Evolutionary conservation across 805 yeast genomes (phyloP).

Genomic region (Nakazawaea holstii): DNA sequence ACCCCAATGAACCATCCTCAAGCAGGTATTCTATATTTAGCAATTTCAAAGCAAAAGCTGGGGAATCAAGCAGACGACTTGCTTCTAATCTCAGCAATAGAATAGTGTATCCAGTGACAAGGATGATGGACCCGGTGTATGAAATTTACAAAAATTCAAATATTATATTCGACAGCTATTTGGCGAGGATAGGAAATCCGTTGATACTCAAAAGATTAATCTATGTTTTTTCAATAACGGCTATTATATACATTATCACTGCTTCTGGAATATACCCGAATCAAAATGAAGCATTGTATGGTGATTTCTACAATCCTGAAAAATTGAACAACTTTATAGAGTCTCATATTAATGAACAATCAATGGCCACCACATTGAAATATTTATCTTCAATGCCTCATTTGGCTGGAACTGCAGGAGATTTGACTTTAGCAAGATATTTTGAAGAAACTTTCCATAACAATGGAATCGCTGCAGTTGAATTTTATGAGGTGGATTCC

Average conservation of each 20-base stretch:
- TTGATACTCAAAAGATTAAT: slow-evolving; percentile 71
- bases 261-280: slow-evolving; percentile 50
- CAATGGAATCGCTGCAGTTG: slow-evolving; percentile 49
- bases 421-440: slow-evolving; percentile 63
- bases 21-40: background rate
- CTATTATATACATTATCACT: slow-evolving; percentile 51
- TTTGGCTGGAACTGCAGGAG: slow-evolving; percentile 85
- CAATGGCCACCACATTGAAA: slow-evolving; percentile 61
- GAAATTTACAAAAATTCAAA: slow-evolving; percentile 38
- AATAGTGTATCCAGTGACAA: slow-evolving; percentile 37
- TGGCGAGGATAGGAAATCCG: slow-evolving; percentile 79
- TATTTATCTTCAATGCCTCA: slow-evolving; percentile 81
- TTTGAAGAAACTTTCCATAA: slow-evolving; percentile 52
- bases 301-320: slow-evolving; percentile 59
- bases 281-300: slow-evolving; percentile 32
- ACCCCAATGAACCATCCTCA: slow-evolving; percentile 16
- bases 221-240: slow-evolving; percentile 63
- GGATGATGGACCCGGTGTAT: slow-evolving; percentile 45
- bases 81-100: slow-evolving; percentile 31
- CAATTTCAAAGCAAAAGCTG: slow-evolving; percentile 16
- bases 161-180: slow-evolving; percentile 46
- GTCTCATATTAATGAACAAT: slow-evolving; percentile 45
- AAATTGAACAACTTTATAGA: slow-evolving; percentile 44
- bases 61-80: slow-evolving; percentile 27
- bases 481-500: slow-evolving; percentile 44